Base-by-base conservation (phyloP, 2,329 filamentous ascomycete genomes). In the Pseudogymnoascus sp. region DNA sequence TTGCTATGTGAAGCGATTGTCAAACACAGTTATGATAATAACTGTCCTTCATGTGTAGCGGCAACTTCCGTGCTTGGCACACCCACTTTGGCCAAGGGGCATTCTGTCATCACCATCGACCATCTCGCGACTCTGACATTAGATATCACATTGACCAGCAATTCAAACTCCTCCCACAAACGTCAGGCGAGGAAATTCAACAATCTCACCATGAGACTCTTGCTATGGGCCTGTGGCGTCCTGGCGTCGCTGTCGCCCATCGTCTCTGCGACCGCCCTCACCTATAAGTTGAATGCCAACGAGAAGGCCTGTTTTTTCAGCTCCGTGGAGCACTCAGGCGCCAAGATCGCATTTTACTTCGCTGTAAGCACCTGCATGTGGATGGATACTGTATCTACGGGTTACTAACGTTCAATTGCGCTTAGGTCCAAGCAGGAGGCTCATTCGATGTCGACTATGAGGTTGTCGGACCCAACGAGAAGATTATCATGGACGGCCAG, bases 301-400 rank as follows among this genome's bases (percentile, higher is more conserved):
- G 94, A 97, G 81, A 92, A 90, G 77, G 91, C 94, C 65, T 99
- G 94, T 81, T 99, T 99, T 84, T 97, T 90, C 75, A 84, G 90
- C 63, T 80, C 85, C 68, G 88, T 93, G 62, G 86, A 92, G 67
- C 84, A 89, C 74, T 83, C 84, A 74, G 88, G 88, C 69, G 85
- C 90, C 71, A 99, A 99, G 84, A 82, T 99, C 69, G 92, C 94
- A 59, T 99, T 99, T 74, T 99, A 99, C 80, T 99, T 99, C 78
- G 95, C 94, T 65, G 94, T 99, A 80, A 68, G 88, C 78, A 39
- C 19, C 23, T 49, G 1, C 37, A 26, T 35, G 8, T 33, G 6
- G 29, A 16, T 35, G 19, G 29, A 14, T 21, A 55, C 14, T 14
- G 12, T 31, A 23, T 62, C 16, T 63, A 6, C 26, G n/a, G 35